Conservation (phyloP, 805 yeast genomes). For the Ogataea polymorpha region DNA sequence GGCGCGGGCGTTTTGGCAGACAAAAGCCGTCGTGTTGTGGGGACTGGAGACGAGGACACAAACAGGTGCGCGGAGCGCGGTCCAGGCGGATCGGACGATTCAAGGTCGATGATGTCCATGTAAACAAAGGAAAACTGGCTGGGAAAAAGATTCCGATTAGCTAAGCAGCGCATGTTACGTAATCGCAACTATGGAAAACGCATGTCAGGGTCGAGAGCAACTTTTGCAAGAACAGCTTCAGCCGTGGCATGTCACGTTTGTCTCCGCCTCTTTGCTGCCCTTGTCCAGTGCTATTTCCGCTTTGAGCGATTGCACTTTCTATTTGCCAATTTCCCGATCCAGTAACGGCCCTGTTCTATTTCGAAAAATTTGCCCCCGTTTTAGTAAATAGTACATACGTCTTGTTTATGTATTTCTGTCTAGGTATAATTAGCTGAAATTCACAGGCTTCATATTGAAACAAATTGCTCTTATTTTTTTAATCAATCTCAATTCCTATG, state of each 20-base stretch:
- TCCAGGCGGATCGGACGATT: constrained; percentile 4
- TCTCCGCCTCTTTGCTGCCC: not conserved
- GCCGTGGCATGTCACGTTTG: not conserved
- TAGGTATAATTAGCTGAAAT: constrained; percentile 10
- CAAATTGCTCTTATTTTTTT: constrained; percentile 1
- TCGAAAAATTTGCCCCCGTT: constrained; percentile 8
- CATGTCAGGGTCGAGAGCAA: not conserved
- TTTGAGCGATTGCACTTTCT: not conserved
- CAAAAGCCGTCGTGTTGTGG: constrained; percentile 2
- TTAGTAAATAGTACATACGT: constrained; percentile 8
- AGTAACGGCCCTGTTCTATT: constrained; percentile 3
- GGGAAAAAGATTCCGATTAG: not conserved
- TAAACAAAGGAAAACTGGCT: constrained; percentile 1
- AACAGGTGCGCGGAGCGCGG: constrained; percentile 4
- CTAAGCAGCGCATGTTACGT: not conserved
- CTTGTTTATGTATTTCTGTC: constrained; percentile 13
- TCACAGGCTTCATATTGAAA: constrained; percentile 3
- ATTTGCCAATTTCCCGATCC: constrained; percentile 8
- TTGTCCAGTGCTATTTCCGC: not conserved
- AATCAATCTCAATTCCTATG: constrained; percentile 6
- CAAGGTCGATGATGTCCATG: constrained; percentile 8
- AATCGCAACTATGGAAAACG: not conserved
- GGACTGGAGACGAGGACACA: constrained; percentile 4
- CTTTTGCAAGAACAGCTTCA: not conserved
- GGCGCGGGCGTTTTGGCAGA: constrained; percentile 1